Evolutionary conservation across 2,329 filamentous ascomycete species (phyloP).

Genomic region (Chaetomiaceae sp.): DNA sequence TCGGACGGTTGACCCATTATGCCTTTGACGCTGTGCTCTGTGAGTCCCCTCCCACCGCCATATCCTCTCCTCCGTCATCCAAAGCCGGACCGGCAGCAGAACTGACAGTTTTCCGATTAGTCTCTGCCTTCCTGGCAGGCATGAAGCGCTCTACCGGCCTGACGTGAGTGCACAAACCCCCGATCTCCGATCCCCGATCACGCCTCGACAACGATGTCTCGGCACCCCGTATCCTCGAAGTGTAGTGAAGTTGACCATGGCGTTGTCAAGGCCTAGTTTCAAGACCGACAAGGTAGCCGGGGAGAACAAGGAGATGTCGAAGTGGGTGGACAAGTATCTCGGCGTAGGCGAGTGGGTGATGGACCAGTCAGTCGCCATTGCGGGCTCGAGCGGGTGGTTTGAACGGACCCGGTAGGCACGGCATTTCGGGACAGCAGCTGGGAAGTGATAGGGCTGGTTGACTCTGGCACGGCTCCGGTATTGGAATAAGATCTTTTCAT

Average conservation of each 20-base stretch:
- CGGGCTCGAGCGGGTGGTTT: slow-evolving; percentile 84
- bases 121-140: slow-evolving; percentile 93
- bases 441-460: neutral
- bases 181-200: neutral
- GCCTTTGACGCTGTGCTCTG: slow-evolving; percentile 91
- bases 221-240: neutral
- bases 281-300: slow-evolving; percentile 75
- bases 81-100: neutral
- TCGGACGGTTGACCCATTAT: slow-evolving; percentile 90
- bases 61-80: too few relatives aligned
- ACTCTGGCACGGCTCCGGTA: neutral
- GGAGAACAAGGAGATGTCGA: slow-evolving; percentile 76
- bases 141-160: slow-evolving; percentile 96
- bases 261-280: slow-evolving; percentile 63
- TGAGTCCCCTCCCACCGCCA: slow-evolving; percentile 42
- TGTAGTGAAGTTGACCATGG: slow-evolving; percentile 39
- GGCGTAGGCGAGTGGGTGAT: slow-evolving; percentile 96
- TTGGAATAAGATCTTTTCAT: slow-evolving; percentile 3
- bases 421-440: neutral
- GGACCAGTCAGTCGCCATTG: slow-evolving; percentile 92
- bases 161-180: slow-evolving; percentile 65
- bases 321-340: slow-evolving; percentile 90
- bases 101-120: slow-evolving; percentile 38
- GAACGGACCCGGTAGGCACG: slow-evolving; percentile 70
- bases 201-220: neutral